A percentile compares a stretch with the other conserved stretches of the same genome.
phyloP scores from a whole-genome alignment of 305 asterid genomes.

The Fraxinus velutina region DNA sequence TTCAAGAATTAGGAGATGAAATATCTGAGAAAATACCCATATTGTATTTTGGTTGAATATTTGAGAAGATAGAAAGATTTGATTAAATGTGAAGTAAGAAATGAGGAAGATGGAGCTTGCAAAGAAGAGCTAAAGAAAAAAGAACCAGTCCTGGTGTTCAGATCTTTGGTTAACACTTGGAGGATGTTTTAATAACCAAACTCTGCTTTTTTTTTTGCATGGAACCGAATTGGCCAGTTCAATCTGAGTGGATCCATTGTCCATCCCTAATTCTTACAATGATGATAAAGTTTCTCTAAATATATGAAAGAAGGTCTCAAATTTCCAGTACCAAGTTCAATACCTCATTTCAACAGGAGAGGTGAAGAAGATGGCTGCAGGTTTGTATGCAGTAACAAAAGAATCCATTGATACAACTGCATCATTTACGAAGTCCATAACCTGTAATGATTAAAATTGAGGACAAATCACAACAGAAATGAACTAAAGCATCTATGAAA shows the following conservation, averaged over 20 bases:
- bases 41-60: background rate
- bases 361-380: slow-evolving; percentile 68
- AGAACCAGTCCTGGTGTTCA: background rate
- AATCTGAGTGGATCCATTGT: background rate
- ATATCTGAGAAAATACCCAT: background rate
- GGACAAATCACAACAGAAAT: background rate
- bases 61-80: background rate
- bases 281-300: background rate
- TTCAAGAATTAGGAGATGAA: background rate
- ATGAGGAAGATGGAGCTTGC: background rate
- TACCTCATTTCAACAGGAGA: slow-evolving; percentile 79
- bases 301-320: background rate
- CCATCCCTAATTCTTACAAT: background rate
- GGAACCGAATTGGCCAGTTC: background rate
- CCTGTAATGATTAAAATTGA: slow-evolving; percentile 43
- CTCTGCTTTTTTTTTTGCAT: background rate
- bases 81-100: background rate
- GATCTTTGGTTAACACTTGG: background rate
- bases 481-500: background rate
- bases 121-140: background rate
- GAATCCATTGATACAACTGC: slow-evolving; percentile 84
- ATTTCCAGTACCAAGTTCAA: slow-evolving; percentile 11
- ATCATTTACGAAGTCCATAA: slow-evolving; percentile 94
- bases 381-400: slow-evolving; percentile 69
- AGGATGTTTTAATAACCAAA: background rate